A percentile compares a stretch with the other conserved stretches of the same genome.
These are phyloP conservation scores for Hevea brasiliensis DNA, from an alignment of 345 rosid species.

Conservation along the genomic window DNA sequence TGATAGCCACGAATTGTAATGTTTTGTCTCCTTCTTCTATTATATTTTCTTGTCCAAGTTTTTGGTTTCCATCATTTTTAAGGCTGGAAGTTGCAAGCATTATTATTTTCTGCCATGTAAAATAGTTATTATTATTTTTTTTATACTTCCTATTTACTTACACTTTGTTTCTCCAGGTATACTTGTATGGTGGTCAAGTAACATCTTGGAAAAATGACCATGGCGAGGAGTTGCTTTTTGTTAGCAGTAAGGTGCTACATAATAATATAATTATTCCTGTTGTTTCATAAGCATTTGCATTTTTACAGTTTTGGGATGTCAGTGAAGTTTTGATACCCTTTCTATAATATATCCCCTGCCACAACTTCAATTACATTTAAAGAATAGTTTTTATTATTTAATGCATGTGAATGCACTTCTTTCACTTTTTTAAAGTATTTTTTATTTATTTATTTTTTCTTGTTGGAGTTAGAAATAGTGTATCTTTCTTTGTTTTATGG, in stretches of 20 bases:
- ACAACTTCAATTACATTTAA: background rate
- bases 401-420: background rate
- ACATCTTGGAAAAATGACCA: too few species aligned
- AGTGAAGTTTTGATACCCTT: too few species aligned
- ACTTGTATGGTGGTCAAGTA: constrained; percentile 13
- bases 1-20: background rate
- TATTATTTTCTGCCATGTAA: background rate
- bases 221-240: too few species aligned
- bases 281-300: too few species aligned
- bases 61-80: background rate
- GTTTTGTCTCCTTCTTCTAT: background rate
- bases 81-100: background rate
- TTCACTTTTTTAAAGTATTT: background rate
- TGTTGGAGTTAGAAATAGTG: background rate
- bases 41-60: background rate
- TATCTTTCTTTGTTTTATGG: background rate
- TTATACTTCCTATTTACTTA: background rate
- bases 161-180: too few species aligned
- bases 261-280: too few species aligned
- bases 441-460: too few species aligned
- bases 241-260: too few species aligned
- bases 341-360: background rate
- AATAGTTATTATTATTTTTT: background rate
- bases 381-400: background rate
- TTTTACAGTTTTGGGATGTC: too few species aligned